These are phyloP conservation scores for Phoma sp. DNA, from an alignment of 2,329 filamentous ascomycete species.

Conservation along the genomic window DNA sequence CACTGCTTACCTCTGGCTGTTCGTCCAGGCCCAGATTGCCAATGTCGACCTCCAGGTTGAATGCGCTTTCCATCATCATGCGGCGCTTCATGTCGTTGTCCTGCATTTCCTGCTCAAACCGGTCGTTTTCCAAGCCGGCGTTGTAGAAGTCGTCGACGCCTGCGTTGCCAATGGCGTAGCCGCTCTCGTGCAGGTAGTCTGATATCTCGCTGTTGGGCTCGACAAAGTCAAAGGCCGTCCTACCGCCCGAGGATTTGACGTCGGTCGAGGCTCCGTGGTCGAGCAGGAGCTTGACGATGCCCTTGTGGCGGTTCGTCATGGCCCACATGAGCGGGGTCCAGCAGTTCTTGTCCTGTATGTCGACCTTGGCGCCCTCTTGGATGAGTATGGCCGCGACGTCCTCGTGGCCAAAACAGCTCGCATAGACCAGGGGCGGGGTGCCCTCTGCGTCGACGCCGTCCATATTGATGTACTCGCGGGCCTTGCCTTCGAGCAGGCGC, in stretches of 20 bases:
- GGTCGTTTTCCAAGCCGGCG: constrained; percentile 87
- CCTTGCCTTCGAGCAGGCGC: constrained; percentile 75
- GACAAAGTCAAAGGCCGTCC: constrained; percentile 95
- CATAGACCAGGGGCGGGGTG: constrained; percentile 95
- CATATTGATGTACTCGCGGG: constrained; percentile 78
- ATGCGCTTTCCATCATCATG: constrained; percentile 99
- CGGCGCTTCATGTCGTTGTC: constrained; percentile 93
- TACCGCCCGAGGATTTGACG: constrained; percentile 89
- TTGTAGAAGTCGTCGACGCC: constrained; percentile 95
- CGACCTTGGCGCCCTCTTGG: constrained; percentile 83
- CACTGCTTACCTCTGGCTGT: constrained; percentile 76
- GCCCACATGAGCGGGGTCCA: constrained; percentile 99
- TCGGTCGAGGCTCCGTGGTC: constrained; percentile 96
- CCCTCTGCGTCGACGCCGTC: constrained; percentile 92
- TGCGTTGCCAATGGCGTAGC: constrained; percentile 84
- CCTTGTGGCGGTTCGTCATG: constrained; percentile 97
- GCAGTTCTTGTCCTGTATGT: constrained; percentile 92
- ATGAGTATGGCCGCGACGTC: constrained; percentile 84
- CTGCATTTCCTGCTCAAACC: constrained; percentile 95
- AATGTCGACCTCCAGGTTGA: constrained; percentile 94
- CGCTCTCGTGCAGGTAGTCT: constrained; percentile 91
- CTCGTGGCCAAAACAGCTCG: constrained; percentile 96
- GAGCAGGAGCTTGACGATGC: constrained; percentile 88
- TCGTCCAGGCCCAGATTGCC: constrained; percentile 96
- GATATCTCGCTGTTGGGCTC: constrained; percentile 96